A percentile compares a stretch with the other conserved stretches of the same genome.
phyloP scores from a whole-genome alignment of 495 filamentous ascomycete species.

The Cenococcum geophilum region DNA sequence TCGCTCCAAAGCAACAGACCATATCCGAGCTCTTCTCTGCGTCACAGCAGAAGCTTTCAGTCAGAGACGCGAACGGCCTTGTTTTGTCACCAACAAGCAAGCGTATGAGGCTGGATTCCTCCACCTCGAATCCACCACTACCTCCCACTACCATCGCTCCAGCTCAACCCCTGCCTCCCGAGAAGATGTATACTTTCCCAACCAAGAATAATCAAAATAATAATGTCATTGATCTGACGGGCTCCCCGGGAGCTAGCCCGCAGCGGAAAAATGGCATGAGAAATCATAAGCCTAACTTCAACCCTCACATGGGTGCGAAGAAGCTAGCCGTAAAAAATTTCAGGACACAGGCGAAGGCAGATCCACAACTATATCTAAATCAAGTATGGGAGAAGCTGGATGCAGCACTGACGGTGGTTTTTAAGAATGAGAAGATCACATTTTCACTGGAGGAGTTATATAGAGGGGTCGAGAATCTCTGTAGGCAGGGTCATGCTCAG shows the following conservation, averaged over 20 bases:
- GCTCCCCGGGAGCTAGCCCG: conserved; percentile 7
- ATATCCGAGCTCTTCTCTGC: conserved; percentile 26
- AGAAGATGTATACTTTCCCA: conserved; percentile 19
- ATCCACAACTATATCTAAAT: conserved; percentile 66
- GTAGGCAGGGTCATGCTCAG: conserved; percentile 65
- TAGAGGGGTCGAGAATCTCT: conserved; percentile 82
- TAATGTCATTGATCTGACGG: conserved; percentile 15
- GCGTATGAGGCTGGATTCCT: conserved; percentile 20
- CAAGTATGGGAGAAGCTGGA: conserved; percentile 66
- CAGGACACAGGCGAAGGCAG: conserved; percentile 50
- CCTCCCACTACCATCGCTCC: conserved; percentile 19
- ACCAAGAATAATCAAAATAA: conserved; percentile 8
- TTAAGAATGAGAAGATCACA: conserved; percentile 53
- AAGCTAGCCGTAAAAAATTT: conserved; percentile 86
- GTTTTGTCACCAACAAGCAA: conserved; percentile 24
- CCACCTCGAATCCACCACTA: conserved; percentile 3
- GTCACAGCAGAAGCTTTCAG: conserved; percentile 19
- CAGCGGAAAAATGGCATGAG: conserved; percentile 15
- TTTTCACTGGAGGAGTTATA: conserved; percentile 82
- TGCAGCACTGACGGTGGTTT: conserved; percentile 64
- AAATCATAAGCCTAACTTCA: conserved; percentile 37
- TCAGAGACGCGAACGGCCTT: conserved; percentile 1
- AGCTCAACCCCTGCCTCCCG: conserved; percentile 3
- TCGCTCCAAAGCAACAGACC: conserved; percentile 6
- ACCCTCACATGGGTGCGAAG: conserved; percentile 60